Base-by-base conservation (phyloP, 1,284 basidiomycete genomes). In the Inonotus hispidus region DNA sequence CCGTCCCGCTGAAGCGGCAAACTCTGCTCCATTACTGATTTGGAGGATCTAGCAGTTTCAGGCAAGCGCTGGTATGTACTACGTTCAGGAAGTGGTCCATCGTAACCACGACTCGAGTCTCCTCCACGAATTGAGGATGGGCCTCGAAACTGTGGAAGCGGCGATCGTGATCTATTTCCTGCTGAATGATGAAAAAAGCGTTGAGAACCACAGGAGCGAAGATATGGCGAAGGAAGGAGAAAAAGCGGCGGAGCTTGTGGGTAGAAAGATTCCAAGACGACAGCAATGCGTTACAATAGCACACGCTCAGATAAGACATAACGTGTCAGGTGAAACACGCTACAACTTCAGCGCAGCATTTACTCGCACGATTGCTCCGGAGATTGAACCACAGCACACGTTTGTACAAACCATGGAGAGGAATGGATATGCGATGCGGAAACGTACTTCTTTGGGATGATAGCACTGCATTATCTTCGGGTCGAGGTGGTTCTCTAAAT, bases 361-460 rank as follows among this genome's bases (percentile, higher is more conserved):
- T 19, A 14, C 50, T 16, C 13, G 27, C 50, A 35, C 13, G 29
- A 16, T 3, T 27, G 32, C 32, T 35, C 29, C 27, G 35, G 50
- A 52, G 29, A 35, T 14, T 52, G 19, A 14, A 52, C 50, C 50
- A 52, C 32, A 35, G 27, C 50, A 52, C 35, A 27, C 32, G 43
- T 37, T 43, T 39, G 54, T 45, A 37, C 39, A 58, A 46, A 58
- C 52, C 61, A 46, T 38, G 35, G 23, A 58, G 54, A 55, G 38
- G 38, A 54, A 43, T 38, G 38, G 54, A 62, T 41, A 62, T 56
- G 61, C 47, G 61, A 62, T 53, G 56, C 56, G 46, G 52, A 58
- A 62, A 62, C 61, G 61, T 62, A 62, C 61, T 62, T 62, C 61
- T 62, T n/a, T 62, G 56, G 47, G 56, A 19, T 53, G 52, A 23